phyloP scores from a whole-genome alignment of 106 monocot genomes.

The Platanthera zijinensis region DNA sequence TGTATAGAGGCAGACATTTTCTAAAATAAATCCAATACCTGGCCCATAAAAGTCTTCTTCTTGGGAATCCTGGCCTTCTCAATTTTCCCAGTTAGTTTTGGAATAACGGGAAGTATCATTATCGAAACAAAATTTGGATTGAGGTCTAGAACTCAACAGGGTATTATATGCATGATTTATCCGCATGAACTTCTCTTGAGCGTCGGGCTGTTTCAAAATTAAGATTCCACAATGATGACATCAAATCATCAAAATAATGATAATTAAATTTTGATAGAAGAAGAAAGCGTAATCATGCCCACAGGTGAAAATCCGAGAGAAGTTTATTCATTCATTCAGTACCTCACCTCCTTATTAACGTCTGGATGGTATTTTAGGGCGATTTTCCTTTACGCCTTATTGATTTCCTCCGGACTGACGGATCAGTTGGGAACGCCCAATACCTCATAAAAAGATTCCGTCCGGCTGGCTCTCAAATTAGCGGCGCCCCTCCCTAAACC shows the following conservation, averaged over 20 bases:
- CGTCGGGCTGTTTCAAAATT: slow-evolving; percentile 46
- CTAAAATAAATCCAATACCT: slow-evolving; percentile 31
- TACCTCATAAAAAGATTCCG: slow-evolving; percentile 81
- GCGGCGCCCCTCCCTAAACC: background rate
- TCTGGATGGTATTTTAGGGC: slow-evolving; percentile 97
- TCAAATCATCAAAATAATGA: background rate
- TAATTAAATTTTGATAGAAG: background rate
- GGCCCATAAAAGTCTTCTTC: slow-evolving; percentile 91
- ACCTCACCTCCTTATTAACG: slow-evolving; percentile 92
- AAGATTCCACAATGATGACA: slow-evolving; percentile 4
- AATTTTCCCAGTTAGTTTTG: slow-evolving; percentile 14
- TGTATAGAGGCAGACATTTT: background rate
- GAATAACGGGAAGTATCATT: slow-evolving; percentile 28
- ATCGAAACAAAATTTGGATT: slow-evolving; percentile 20
- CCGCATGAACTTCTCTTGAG: slow-evolving; percentile 93
- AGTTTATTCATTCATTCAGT: background rate
- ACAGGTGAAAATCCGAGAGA: too few species aligned
- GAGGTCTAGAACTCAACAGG: slow-evolving; percentile 52
- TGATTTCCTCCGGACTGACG: slow-evolving; percentile 58
- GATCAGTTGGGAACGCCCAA: slow-evolving; percentile 75
- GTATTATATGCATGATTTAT: slow-evolving; percentile 98
- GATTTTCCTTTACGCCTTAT: slow-evolving; percentile 79
- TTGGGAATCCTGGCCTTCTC: slow-evolving; percentile 15
- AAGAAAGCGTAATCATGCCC: background rate
- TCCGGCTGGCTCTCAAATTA: slow-evolving; percentile 29